Evolutionary conservation across 2,329 filamentous ascomycete species (phyloP).

Genomic region (Fusarium sp.): DNA sequence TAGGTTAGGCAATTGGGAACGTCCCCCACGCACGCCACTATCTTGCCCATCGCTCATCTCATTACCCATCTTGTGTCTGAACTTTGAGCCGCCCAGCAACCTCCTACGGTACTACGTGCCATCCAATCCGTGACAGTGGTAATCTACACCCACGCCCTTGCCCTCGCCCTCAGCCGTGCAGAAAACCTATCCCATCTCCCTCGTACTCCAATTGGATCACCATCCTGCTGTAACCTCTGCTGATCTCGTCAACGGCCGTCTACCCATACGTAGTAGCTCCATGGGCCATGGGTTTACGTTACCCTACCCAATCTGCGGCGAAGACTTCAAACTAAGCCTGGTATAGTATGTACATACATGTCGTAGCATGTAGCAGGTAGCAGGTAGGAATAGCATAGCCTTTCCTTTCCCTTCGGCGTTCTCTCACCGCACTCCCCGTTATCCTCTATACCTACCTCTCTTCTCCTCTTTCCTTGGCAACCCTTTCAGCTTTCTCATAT

Average conservation of each 20-base stretch:
- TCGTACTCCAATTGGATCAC: constrained; percentile 18
- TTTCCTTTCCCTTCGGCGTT: constrained; percentile 9
- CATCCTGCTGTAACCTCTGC: constrained; percentile 29
- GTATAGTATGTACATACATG: constrained; percentile 6
- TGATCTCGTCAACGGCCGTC: constrained; percentile 40
- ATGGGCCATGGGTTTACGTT: constrained; percentile 21
- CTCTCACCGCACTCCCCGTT: constrained; percentile 36
- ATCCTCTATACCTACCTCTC: constrained; percentile 26
- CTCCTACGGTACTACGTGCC: constrained; percentile 2
- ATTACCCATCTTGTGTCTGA: constrained; percentile 27
- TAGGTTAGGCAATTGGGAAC: not conserved
- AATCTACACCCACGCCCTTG: constrained; percentile 36
- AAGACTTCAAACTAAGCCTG: constrained; percentile 20
- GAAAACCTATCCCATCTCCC: constrained; percentile 4
- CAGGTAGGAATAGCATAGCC: constrained; percentile 5
- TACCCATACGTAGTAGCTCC: constrained; percentile 25
- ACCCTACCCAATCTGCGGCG: constrained; percentile 27
- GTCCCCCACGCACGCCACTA: constrained; percentile 43
- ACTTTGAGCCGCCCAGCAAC: constrained; percentile 21
- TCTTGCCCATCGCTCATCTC: constrained; percentile 29
- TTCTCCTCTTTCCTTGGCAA: constrained; percentile 28
- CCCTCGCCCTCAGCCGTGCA: constrained; percentile 32
- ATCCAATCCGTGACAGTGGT: constrained; percentile 19
- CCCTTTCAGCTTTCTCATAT: constrained; percentile 30
- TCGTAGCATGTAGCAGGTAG: constrained; percentile 1